A percentile compares a stretch with the other conserved stretches of the same genome.
These are phyloP conservation scores for Aspergillaceae sp. DNA, from an alignment of 2,329 filamentous ascomycete genomes.

Conservation along the genomic window DNA sequence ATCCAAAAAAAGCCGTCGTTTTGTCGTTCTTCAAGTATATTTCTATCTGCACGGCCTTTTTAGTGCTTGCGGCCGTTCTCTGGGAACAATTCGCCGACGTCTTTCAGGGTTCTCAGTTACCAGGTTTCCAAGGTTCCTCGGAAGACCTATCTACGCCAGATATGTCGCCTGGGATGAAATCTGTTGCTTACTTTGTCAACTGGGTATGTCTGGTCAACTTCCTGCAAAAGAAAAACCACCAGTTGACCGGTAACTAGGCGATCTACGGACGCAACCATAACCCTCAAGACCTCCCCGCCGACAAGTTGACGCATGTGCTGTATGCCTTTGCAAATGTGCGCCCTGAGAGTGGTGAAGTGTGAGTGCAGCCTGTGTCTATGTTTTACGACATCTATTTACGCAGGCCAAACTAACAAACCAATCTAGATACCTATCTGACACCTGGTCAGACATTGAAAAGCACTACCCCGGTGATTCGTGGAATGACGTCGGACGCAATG, in stretches of 20 bases:
- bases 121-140: not conserved
- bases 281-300: constrained; percentile 69
- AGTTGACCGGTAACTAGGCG: constrained; percentile 42
- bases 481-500: constrained; percentile 63
- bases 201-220: constrained; percentile 28
- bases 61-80: too few species aligned
- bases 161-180: constrained; percentile 18
- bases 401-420: not conserved
- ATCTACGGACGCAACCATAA: constrained; percentile 78
- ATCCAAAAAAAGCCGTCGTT: too few species aligned
- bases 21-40: too few species aligned
- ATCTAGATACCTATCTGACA: constrained; percentile 50
- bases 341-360: constrained; percentile 70
- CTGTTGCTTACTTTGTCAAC: constrained; percentile 38
- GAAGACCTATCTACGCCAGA: not conserved
- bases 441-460: constrained; percentile 60
- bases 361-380: constrained; percentile 13
- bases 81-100: not conserved
- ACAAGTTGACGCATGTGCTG: constrained; percentile 76
- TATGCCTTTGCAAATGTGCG: constrained; percentile 84
- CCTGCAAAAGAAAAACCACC: not conserved
- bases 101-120: not conserved
- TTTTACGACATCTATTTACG: not conserved
- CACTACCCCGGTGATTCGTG: constrained; percentile 59
- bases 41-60: too few species aligned